Percentiles rank a stretch among this genome's conserved stretches.
These are phyloP conservation scores for Anacardium occidentale DNA, from an alignment of 345 rosid species.

Conservation along the genomic window DNA sequence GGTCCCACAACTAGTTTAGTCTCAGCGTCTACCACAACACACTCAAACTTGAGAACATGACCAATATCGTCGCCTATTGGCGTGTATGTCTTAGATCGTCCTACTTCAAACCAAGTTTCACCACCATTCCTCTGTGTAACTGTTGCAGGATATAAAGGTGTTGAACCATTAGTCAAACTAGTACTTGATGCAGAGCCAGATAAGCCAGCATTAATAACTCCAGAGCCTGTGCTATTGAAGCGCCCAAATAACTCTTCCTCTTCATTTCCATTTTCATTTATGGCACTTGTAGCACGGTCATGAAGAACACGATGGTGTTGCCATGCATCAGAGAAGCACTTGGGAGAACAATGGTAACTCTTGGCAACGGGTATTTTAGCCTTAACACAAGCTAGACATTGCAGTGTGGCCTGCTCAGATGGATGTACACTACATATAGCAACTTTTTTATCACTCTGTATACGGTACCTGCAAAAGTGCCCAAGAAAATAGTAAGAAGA, in stretches of 20 bases:
- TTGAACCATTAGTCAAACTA: slow-evolving; percentile 68
- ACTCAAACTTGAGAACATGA: slow-evolving; percentile 90
- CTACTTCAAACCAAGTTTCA: slow-evolving; percentile 95
- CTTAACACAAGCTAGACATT: slow-evolving; percentile 86
- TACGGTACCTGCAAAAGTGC: slow-evolving; percentile 68
- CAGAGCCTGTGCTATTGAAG: slow-evolving; percentile 76
- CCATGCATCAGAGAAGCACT: slow-evolving; percentile 97
- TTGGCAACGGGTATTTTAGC: slow-evolving; percentile 75
- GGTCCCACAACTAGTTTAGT: slow-evolving; percentile 67
- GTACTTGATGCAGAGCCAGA: slow-evolving; percentile 69
- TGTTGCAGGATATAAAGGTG: slow-evolving; percentile 66
- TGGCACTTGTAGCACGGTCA: slow-evolving; percentile 85
- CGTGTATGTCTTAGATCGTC: slow-evolving; percentile 81
- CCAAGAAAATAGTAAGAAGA: slow-evolving; percentile 9
- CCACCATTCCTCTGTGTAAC: slow-evolving; percentile 63
- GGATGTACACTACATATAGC: slow-evolving; percentile 90
- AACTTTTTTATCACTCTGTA: slow-evolving; percentile 90
- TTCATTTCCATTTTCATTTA: slow-evolving; percentile 77
- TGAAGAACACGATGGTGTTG: slow-evolving; percentile 95
- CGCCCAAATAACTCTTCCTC: slow-evolving; percentile 91
- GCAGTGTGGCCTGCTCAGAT: slow-evolving; percentile 80
- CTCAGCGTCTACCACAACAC: slow-evolving; percentile 81
- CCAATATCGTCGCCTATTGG: slow-evolving; percentile 94
- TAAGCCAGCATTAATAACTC: slow-evolving; percentile 48
- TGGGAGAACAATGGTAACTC: slow-evolving; percentile 92